Base-by-base conservation (phyloP, 1,284 basidiomycete genomes). In the Ganoderma sinense region DNA sequence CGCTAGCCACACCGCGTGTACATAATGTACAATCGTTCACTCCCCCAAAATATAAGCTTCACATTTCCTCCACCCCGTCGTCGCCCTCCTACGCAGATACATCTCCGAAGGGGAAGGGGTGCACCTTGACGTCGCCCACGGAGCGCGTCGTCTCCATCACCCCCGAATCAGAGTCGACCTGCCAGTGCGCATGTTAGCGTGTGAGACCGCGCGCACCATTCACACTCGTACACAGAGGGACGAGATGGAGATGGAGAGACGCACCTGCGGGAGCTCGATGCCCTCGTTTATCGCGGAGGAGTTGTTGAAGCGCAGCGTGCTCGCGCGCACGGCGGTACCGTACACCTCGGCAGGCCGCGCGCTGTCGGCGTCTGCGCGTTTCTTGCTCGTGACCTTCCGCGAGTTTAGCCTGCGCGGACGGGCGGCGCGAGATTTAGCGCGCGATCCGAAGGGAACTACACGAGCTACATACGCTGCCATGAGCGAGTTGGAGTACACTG, bases 261-360 rank as follows among this genome's bases (percentile, higher is more conserved):
- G 56, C 10, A 59, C 56, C 56, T 39, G 56, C 10, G 56, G 56
- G 10, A 59, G 56, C 56, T 39, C 33, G 56, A 59, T 39, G 31
- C 18, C 33, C 33, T 39, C 56, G 31, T 39, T 39, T 33, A 59
- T 59, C 56, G 3, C 56, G 7, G 33, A 58, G 20, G 56, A 59
- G 18, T 39, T 23, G 33, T 59, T 23, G 33, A 59, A 59, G 31
- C 56, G 56, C 33, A 36, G 33, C 31, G 33, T 59, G 56, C 33
- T 59, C 33, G 56, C 56, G 33, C 56, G 56, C 33, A 59, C 33
- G 11, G 56, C 56, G 10, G 56, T 59, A 4, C 56, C 56, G 20
- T 59, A 59, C 56, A n/a, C 10, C 33, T 59, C 56, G 29, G 56
- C 56, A 8, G 31, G 33, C 29, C 53, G 29, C 26, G 20, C 20